phyloP scores from a whole-genome alignment of 2,329 filamentous ascomycete genomes.

The Nothomitra cinnamomea region DNA sequence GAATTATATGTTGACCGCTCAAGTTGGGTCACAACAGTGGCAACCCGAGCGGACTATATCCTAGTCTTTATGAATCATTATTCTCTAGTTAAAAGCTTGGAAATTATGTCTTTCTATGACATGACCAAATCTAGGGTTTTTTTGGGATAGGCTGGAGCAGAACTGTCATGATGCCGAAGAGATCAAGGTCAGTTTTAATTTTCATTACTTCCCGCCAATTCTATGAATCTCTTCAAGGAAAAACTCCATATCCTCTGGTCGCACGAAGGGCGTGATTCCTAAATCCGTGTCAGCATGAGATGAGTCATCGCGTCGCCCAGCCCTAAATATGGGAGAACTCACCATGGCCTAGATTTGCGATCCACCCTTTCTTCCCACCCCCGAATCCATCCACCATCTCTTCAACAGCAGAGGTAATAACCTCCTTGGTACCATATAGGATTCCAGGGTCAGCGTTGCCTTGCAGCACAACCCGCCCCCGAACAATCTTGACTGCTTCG shows the following conservation, averaged over 20 bases:
- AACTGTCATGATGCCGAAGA: no score
- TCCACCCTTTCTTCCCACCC: conserved; percentile 80
- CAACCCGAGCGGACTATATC: no score
- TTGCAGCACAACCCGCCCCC: conserved; percentile 67
- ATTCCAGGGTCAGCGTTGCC: conserved; percentile 93
- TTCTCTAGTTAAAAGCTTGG: not conserved
- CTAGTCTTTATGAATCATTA: not conserved
- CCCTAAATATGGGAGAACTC: conserved; percentile 21
- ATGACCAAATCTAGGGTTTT: not conserved
- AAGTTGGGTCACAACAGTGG: no score
- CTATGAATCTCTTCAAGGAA: conserved; percentile 88
- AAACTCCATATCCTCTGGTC: conserved; percentile 83
- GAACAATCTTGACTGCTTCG: conserved; percentile 64
- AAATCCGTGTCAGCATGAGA: conserved; percentile 13
- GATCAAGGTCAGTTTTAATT: not conserved
- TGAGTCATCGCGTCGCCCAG: conserved; percentile 2
- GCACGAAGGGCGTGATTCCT: conserved; percentile 89
- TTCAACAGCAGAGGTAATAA: conserved; percentile 69
- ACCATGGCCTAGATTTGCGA: conserved; percentile 93
- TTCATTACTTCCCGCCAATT: not conserved
- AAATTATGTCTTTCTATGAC: not conserved
- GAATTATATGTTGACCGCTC: no score
- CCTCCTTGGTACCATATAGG: conserved; percentile 66
- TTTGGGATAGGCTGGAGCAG: no score
- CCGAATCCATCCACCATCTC: conserved; percentile 77